Conservation (phyloP, 2,329 filamentous ascomycete genomes). For the Aspergillus quadrilineatus region DNA sequence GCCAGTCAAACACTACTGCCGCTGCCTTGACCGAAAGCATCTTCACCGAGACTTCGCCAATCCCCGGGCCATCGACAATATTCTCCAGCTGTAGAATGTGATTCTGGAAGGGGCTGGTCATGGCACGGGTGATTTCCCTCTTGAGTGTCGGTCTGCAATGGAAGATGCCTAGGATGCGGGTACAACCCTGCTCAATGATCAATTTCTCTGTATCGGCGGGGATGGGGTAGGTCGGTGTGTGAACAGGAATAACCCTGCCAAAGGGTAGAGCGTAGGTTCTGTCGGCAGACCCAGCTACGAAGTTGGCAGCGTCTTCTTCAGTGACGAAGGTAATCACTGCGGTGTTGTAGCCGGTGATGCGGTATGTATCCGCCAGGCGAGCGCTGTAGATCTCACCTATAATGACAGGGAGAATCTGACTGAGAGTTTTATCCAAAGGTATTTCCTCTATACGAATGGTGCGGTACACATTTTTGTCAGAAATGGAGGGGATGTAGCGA, state of each 20-base stretch:
- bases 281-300: conserved; percentile 17
- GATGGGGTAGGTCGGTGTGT: conserved; percentile 35
- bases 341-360: conserved; percentile 31
- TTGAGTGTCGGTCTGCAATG: conserved; percentile 12
- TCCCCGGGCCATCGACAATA: conserved; percentile 15
- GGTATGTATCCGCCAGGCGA: conserved; percentile 29
- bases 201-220: conserved; percentile 20
- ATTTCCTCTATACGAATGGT: conserved; percentile 32
- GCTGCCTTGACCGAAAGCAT: conserved; percentile 25
- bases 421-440: conserved; percentile 22
- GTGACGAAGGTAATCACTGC: conserved; percentile 32
- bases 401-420: conserved; percentile 26
- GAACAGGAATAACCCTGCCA: conserved; percentile 23
- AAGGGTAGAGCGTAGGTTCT: conserved; percentile 14
- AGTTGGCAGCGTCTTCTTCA: conserved; percentile 25
- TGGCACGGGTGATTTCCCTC: conserved; percentile 9
- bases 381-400: conserved; percentile 30
- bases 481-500: conserved; percentile 27
- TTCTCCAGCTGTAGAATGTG: conserved; percentile 17
- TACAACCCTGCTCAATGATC: conserved; percentile 25
- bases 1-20: conserved; percentile 12
- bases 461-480: conserved; percentile 28
- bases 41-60: conserved; percentile 16
- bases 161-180: conserved; percentile 27
- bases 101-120: conserved; percentile 12